Conservation (phyloP, 2,329 filamentous ascomycete genomes). For the Anthostomella pinea region DNA sequence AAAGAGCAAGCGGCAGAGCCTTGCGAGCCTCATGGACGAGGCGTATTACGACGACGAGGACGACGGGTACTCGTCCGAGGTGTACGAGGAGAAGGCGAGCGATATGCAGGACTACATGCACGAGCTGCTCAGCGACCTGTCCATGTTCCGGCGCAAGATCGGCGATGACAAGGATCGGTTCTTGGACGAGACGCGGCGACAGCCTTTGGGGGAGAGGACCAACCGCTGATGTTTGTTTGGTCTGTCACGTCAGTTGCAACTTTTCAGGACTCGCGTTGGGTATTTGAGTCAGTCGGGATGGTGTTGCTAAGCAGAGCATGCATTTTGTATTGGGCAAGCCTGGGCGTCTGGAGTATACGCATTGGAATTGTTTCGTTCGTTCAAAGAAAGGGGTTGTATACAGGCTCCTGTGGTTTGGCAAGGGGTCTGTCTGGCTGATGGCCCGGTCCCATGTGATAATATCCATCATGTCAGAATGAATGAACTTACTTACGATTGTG, state of each 20-base stretch:
- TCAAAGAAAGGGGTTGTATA: too few relatives aligned
- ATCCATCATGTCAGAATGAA: neutral
- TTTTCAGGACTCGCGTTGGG: too few relatives aligned
- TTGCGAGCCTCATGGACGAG: conserved; percentile 46
- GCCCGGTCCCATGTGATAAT: neutral
- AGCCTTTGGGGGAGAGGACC: conserved; percentile 44
- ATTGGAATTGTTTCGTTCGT: too few relatives aligned
- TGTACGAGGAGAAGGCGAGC: conserved; percentile 52
- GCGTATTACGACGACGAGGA: conserved; percentile 60
- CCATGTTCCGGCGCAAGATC: conserved; percentile 80
- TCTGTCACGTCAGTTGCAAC: neutral
- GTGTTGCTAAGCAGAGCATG: too few relatives aligned
- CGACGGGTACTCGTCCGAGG: conserved; percentile 40
- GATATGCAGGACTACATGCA: conserved; percentile 84
- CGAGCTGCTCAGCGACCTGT: conserved; percentile 75
- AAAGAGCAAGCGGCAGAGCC: conserved; percentile 24
- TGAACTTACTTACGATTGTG: neutral
- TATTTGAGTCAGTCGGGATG: too few relatives aligned
- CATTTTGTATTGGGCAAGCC: conserved; percentile 15
- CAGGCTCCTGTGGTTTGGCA: conserved; percentile 9
- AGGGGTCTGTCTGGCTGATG: conserved; percentile 11
- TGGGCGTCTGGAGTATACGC: conserved; percentile 21
- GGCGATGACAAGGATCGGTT: conserved; percentile 76
- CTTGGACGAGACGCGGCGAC: conserved; percentile 58
- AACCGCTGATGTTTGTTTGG: conserved; percentile 32